Base-by-base conservation (phyloP, 495 filamentous ascomycete genomes). In the Extremus antarcticus region DNA sequence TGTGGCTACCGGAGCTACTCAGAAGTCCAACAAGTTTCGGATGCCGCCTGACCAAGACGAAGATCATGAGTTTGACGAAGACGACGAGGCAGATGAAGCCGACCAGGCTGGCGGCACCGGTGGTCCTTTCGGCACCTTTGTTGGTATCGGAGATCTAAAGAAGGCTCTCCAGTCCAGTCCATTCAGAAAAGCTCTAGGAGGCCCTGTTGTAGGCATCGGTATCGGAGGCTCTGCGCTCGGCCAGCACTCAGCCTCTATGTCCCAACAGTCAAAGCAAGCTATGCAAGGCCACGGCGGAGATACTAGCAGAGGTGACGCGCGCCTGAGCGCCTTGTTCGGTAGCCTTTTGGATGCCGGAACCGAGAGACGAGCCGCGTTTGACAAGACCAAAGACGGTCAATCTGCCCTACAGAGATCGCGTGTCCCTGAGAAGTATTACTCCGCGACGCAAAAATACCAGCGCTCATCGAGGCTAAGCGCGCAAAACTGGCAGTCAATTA, bases 1-100 rank as follows among this genome's bases (percentile, higher is more conserved):
- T 66, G 65, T 71, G 7, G 60, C 65, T 2, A 51, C 61, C 17
- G 61, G 59, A 55, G 19, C 70, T 65, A 25, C 73, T 68, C 43
- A 62, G 62, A 47, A 66, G 54, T 55, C 62, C 64, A 25, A 75
- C 68, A 43, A 68, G 7, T 54, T 65, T 63, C 38, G 45, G 49
- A 32, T 10, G 22, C 11, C 16, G 38, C 17, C 29, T 19, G 19
- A 25, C 17, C 40, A 48, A 40, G 38, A 56, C 16, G 54, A 61
- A 20, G 57, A 65, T 2, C 24, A 60, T 1, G 60, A 62, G 17
- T 22, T 55, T 7, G 52, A 65, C 41, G 50, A 69, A 21, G 55
- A 58, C 43, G 54, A 64, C n/a, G 46, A 63, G 21, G 50, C 62
- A 53, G 53, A 58, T 24, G 47, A 67, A 22, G 49, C 63, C 39